Base-by-base conservation (phyloP, 805 yeast species). In the Starmerella bombicola region DNA sequence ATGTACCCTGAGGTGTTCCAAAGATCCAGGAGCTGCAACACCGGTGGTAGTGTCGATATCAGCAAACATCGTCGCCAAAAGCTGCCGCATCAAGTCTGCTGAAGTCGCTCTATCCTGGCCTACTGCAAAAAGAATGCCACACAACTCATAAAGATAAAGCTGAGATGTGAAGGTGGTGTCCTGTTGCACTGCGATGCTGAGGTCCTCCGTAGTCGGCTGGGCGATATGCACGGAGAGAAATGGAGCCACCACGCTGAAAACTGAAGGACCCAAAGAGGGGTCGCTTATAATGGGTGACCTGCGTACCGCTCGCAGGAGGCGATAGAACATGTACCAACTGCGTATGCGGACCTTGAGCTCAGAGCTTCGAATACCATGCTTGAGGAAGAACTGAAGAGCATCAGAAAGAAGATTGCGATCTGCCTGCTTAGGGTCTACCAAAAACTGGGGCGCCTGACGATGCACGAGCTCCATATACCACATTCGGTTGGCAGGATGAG, bases 321-420 rank as follows among this genome's bases (percentile, higher is more conserved):
- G 72, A 54, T 78, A 78, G 52, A 88, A 83, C 48, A 86, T 65
- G 58, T 83, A 88, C 95, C 97, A 91, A 31, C 93, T 71, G 58
- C 96, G 76, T 41, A 74, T 68, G 53, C 85, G 76, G 3, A 86
- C 95, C 46, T 75, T 79, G 43, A 71, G 79, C 49, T 71, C 68
- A 4, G 69, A 66, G 61, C 79, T 83, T 59, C 83, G 85, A 46
- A 88, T 71, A 13, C 96, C 97, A 26, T 76, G 76, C 15, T 91
- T 75, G 33, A 84, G 74, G 56, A 91, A 88, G 18, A 81, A 70
- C 51, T 81, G 80, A 43, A 88, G 65, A 16, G 84, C 73, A 30
- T 49, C 49, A 45, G 70, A 58, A 9, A 81, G 65, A 30, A 80
- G 64, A 22, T 57, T 45, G 57, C 63, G 53, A 64, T 70, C 51